Base-by-base conservation (phyloP, 148 eudicot genomes). In the Spergularia marina region DNA sequence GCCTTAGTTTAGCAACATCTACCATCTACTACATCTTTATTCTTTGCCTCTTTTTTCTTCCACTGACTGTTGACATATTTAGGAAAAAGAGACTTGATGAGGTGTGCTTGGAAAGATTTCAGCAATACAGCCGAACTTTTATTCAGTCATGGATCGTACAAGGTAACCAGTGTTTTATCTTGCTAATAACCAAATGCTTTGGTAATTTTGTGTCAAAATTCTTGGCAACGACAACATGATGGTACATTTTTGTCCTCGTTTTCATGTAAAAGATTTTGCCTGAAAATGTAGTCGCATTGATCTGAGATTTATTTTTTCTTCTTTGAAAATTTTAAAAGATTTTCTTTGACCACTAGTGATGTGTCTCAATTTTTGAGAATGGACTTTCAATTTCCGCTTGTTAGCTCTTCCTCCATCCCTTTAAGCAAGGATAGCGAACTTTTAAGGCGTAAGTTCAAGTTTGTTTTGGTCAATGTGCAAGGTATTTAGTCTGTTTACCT, bases 61-160 rank as follows among this genome's bases (percentile, higher is more conserved):
- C 30, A 12, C 11, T 20, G 6, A 21, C 2, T 58, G 36, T 76
- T 68, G 56, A 18, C 47, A 70, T 69, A 75, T 77, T 66, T 81
- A 96, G 99, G 91, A 96, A 85, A 84, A 96, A 64, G 87, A 92
- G 99, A 81, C 82, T 96, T 63, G 99, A 96, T 82, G 99, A 96
- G 78, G 81, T 96, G 54, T 96, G 99, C 76, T 85, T 92, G 0
- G 98, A 96, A 77, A 91, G 91, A 79, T 96, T 80, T 86, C 87
- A 91, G 84, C 95, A 96, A 75, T 96, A 96, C 73, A 92, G 98
- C 80, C 81, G 90, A 81, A 91, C 87, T 73, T 84, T 79, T 77
- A 91, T 96, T 77, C 98, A 96, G 78, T 96, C 99, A 71, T 96
- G 99, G 99, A 96, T 96, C 72, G 41, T 88, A 67, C 99, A 92